Base-by-base conservation (phyloP, 2,329 filamentous ascomycete species). In the Aspergillus sp. region DNA sequence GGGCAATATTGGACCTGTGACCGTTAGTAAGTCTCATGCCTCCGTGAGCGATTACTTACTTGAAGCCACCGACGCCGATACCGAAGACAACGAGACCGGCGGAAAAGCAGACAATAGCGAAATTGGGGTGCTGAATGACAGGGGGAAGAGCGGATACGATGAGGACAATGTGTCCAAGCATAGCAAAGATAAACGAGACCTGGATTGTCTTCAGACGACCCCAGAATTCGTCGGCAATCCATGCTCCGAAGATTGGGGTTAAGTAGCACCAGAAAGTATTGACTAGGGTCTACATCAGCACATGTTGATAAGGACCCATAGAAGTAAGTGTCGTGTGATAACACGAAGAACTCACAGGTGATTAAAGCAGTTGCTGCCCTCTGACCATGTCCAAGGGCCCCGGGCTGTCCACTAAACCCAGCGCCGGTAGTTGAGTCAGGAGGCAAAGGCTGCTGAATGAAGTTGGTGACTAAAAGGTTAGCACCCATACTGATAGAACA, bases 61-160 rank as follows among this genome's bases (percentile, higher is more conserved):
- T 93, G 83, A 93, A 91, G 65, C 90, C 88, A 58, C 89, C 89
- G 1, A 88, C 90, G 40, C 89, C 89, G 34, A 90, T 75, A 19
- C 88, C 88, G 66, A 91, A 83, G 67, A 91, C 80, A 51, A 89
- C 74, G 62, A 89, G 81, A 34, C 85, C 84, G 22, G 86, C 74
- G 12, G 87, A 72, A 66, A 91, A 89, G 51, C 83, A 86, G 2
- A 78, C 86, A 33, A 90, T 82, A 1, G 86, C 80, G 20, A 79
- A 77, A 24, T 84, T 80, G 37, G 75, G 73, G 64, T 85, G 74
- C 47, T 82, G 77, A 54, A 91, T 86, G 46, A 89, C 83, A 5
- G 73, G 68, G 0, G 89, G 89, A 1, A 89, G 74, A n/a, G 88
- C 83, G 3, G 88, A 84, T 33, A 86, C 75, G 59, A 89, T 86